Percentiles rank a stretch among this genome's conserved stretches.
phyloP scores from a whole-genome alignment of 768 basidiomycete species.

The Lentinula edodes region DNA sequence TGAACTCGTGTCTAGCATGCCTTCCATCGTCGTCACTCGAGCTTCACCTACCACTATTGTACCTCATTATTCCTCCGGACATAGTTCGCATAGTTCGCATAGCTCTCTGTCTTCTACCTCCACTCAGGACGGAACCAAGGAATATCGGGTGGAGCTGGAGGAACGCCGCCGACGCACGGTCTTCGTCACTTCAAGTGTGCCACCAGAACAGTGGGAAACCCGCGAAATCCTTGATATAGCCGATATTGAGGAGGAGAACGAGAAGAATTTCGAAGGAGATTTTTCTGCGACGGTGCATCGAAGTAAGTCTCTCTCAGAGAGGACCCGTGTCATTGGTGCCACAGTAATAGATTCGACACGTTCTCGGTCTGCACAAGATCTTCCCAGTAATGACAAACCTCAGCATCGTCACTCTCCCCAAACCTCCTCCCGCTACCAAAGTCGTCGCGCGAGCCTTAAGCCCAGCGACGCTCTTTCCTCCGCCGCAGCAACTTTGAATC shows the following conservation, averaged over 20 bases:
- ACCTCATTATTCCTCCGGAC: constrained; percentile 29
- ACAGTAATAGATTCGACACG: constrained; percentile 1
- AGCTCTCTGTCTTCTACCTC: constrained; percentile 11
- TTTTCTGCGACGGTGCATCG: neutral
- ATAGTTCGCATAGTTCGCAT: constrained; percentile 46
- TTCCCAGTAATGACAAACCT: neutral
- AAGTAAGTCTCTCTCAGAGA: constrained; percentile 6
- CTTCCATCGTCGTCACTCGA: constrained; percentile 17
- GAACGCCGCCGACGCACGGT: constrained; percentile 33
- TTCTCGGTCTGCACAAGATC: constrained; percentile 5
- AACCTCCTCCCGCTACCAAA: neutral
- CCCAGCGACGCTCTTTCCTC: neutral
- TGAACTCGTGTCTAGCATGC: constrained; percentile 3
- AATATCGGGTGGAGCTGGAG: constrained; percentile 3
- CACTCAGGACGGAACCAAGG: neutral
- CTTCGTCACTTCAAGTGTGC: constrained; percentile 37
- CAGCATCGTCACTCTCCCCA: neutral
- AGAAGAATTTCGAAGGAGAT: neutral
- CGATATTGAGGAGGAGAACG: constrained; percentile 25
- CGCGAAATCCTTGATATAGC: constrained; percentile 9
- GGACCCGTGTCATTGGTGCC: neutral
- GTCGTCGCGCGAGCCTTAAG: neutral
- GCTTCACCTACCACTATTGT: constrained; percentile 9
- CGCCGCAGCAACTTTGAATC: neutral
- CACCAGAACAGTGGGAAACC: constrained; percentile 37